Conservation (phyloP, 495 filamentous ascomycete genomes). For the Daldinia caldariorum region DNA sequence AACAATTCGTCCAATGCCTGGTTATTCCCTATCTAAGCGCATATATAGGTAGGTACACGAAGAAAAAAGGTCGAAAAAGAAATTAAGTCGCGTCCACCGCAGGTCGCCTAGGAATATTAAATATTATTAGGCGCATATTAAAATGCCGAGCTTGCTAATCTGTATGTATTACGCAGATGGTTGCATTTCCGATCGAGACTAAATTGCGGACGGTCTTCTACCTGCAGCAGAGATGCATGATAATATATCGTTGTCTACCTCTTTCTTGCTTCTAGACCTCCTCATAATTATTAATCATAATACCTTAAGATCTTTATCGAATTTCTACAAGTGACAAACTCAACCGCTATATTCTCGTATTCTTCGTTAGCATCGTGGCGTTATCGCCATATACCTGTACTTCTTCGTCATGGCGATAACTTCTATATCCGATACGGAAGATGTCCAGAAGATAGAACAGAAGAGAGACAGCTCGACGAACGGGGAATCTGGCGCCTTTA, state of each 20-base stretch:
- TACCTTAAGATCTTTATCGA: background rate
- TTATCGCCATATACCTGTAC: background rate
- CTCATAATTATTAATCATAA: background rate
- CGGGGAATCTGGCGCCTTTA: conserved; percentile 1
- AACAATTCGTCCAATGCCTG: conserved; percentile 1
- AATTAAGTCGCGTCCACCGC: background rate
- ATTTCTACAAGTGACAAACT: background rate
- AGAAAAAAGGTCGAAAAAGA: no score
- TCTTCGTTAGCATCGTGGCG: background rate
- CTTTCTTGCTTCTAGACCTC: no score
- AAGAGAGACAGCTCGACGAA: conserved; percentile 6
- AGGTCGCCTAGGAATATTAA: background rate
- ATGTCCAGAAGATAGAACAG: background rate
- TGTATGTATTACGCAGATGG: background rate
- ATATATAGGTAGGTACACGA: background rate
- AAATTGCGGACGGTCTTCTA: background rate
- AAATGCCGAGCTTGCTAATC: background rate
- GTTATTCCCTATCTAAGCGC: background rate
- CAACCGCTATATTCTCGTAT: background rate
- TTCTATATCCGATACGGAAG: background rate
- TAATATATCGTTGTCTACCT: background rate
- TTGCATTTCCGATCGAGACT: background rate
- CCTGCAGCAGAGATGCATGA: background rate
- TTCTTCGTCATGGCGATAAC: conserved; percentile 6
- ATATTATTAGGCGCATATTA: background rate